phyloP scores from a whole-genome alignment of 1,139 yeast genomes.

The Citeromyces siamensis region DNA sequence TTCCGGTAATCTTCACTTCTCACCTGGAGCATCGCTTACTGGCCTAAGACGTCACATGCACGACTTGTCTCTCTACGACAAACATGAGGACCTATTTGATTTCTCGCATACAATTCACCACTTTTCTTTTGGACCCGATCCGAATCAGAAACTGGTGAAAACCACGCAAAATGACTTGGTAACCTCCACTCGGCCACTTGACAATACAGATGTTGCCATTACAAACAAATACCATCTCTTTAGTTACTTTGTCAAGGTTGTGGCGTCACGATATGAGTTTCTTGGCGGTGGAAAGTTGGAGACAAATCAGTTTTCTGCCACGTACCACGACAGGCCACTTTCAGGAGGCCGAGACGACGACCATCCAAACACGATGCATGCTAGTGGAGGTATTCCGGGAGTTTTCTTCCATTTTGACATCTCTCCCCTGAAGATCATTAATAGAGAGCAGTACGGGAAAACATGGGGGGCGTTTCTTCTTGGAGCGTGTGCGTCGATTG shows the following conservation, averaged over 20 bases:
- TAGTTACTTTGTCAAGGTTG: slow-evolving; percentile 79
- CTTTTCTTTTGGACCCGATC: slow-evolving; percentile 69
- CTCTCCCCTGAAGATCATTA: slow-evolving; percentile 85
- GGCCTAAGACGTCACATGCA: slow-evolving; percentile 57
- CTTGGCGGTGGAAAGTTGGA: slow-evolving; percentile 43
- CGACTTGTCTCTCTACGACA: slow-evolving; percentile 63
- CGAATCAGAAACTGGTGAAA: slow-evolving; percentile 21
- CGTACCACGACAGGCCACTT: slow-evolving; percentile 78
- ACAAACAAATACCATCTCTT: slow-evolving; percentile 50
- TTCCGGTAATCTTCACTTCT: slow-evolving; percentile 87
- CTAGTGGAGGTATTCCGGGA: slow-evolving; percentile 86
- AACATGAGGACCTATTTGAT: slow-evolving; percentile 39
- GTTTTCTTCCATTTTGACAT: slow-evolving; percentile 81
- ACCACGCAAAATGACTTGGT: slow-evolving; percentile 12
- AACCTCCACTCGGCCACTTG: slow-evolving; percentile 70
- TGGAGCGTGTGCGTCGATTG: slow-evolving; percentile 79
- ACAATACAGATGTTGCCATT: slow-evolving; percentile 30
- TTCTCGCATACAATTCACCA: slow-evolving; percentile 71
- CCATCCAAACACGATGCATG: slow-evolving; percentile 79
- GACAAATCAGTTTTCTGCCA: slow-evolving; percentile 88
- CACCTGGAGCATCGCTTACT: slow-evolving; percentile 73
- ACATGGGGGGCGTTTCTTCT: slow-evolving; percentile 80
- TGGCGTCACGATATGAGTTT: slow-evolving; percentile 76
- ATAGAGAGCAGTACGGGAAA: slow-evolving; percentile 65
- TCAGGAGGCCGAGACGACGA: slow-evolving; percentile 83